Evolutionary conservation across 169 alveolate genomes (phyloP).

Genomic region (Babesia divergens): DNA sequence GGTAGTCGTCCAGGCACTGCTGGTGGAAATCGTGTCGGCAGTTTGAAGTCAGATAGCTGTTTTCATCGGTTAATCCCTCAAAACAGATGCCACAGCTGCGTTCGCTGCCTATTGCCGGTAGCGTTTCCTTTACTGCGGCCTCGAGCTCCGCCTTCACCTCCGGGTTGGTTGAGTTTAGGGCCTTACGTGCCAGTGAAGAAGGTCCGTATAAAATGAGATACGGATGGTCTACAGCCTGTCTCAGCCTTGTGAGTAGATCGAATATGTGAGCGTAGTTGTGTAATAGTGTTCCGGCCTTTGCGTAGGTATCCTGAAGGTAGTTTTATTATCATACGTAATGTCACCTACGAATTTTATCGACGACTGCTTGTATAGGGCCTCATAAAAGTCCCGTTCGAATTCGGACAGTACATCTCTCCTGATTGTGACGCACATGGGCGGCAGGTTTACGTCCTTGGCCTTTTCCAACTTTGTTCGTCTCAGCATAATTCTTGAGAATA

Average conservation of each 20-base stretch:
- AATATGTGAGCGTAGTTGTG: constrained; percentile 89
- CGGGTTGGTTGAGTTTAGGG: constrained; percentile 50
- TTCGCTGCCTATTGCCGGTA: constrained; percentile 63
- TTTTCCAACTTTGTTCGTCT: constrained; percentile 86
- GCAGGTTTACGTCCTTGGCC: constrained; percentile 81
- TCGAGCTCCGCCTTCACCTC: constrained; percentile 59
- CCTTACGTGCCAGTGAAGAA: constrained; percentile 42
- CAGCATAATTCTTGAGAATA: constrained; percentile 64
- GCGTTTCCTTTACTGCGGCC: constrained; percentile 44
- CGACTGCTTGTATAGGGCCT: constrained; percentile 80
- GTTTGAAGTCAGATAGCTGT: constrained; percentile 67
- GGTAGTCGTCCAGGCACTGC: constrained; percentile 76
- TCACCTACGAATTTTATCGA: constrained; percentile 59
- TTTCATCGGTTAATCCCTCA: constrained; percentile 57
- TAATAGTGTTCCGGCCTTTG: constrained; percentile 79
- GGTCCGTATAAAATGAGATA: constrained; percentile 83
- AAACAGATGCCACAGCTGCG: constrained; percentile 74
- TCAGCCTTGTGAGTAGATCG: constrained; percentile 81
- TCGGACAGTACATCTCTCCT: constrained; percentile 76
- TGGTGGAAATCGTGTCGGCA: constrained; percentile 85
- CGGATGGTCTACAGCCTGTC: constrained; percentile 92
- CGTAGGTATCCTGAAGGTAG: constrained; percentile 72
- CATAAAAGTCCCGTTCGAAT: constrained; percentile 82
- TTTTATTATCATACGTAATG: background rate
- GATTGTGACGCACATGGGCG: constrained; percentile 77